Evolutionary conservation across 177 flowering plant species (phyloP), one percentile per base, ranked within the genome.

Genomic region (Vitis hybrid): DNA sequence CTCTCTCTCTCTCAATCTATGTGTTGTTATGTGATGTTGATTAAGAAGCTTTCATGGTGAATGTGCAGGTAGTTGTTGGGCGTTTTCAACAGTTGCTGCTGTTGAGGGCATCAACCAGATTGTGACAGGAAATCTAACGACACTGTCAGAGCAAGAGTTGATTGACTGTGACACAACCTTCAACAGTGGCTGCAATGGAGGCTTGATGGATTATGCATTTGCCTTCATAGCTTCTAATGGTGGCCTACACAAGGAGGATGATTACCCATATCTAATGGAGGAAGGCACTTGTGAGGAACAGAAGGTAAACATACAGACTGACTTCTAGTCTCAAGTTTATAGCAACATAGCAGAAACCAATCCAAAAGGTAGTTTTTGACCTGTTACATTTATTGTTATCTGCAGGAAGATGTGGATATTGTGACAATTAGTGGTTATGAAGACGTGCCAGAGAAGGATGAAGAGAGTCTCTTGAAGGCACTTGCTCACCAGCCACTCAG

Each of bases 1-100:
- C 55, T 57, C 28, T 49, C 28, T 24, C 28, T 24, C 67, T 3
- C 49, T 3, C 15, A 4, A 44, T 52, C 7, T 66, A 1, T 24
- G 15, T 71, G 19, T 47, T 3, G 12, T 38, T 49, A 59, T 18
- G 11, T 17, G 60, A 11, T 9, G 50, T 15, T 24, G 5, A 12
- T 3, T 47, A 12, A 13, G 8, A 22, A 5, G 14, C 24, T 20
- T 24, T 2, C 33, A 24, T 12, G 2, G 4, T 10, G 28, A 20
- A 53, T 31, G 49, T 74, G 71, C 81, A 86, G 89, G 89, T 11
- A 87, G 90, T 58, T 87, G 90, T n/a, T 87, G 90, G 90, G 88
- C 90, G 38, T 87, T 87, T 72, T 87, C 90, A 1, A 80, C 90
- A 0, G 86, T 83, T 4, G 88, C 85, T 8, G 90, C 90, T 2